Conservation (phyloP, 2,329 filamentous ascomycete genomes). For the Venturia effusa region DNA sequence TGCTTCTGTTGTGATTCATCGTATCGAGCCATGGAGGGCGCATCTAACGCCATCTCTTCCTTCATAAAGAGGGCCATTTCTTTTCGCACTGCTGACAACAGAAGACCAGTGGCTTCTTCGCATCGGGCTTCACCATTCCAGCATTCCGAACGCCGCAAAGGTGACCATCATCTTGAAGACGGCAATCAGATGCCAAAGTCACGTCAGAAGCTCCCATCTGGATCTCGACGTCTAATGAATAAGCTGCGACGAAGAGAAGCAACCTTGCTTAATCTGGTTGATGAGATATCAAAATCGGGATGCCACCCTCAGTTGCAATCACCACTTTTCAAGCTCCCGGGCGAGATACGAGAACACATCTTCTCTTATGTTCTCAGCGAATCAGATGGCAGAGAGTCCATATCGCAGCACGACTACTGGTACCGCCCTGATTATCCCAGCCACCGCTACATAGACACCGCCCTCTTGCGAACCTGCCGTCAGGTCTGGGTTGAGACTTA, state of each 20-base stretch:
- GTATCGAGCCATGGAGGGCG: neutral
- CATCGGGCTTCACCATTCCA: neutral
- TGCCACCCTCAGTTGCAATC: constrained; percentile 2
- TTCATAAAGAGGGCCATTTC: neutral
- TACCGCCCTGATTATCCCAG: constrained; percentile 1
- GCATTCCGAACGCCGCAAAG: neutral
- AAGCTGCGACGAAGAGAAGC: neutral
- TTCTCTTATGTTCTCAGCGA: neutral
- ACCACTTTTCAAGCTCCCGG: neutral
- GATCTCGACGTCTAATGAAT: neutral
- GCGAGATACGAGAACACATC: constrained; percentile 2
- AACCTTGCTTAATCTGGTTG: neutral
- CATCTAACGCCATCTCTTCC: neutral
- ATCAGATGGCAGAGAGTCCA: neutral
- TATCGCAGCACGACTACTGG: neutral
- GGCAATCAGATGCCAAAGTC: neutral
- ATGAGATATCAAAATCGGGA: neutral
- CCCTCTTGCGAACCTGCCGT: constrained; percentile 4
- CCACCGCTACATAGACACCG: constrained; percentile 1
- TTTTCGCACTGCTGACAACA: neutral
- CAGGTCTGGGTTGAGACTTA: neutral
- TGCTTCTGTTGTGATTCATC: neutral
- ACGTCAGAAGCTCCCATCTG: neutral
- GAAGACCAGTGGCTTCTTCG: neutral
- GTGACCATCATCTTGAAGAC: neutral